These are phyloP conservation scores for Aspergillus wentii DNA, from an alignment of 495 filamentous ascomycete species.

Conservation along the genomic window DNA sequence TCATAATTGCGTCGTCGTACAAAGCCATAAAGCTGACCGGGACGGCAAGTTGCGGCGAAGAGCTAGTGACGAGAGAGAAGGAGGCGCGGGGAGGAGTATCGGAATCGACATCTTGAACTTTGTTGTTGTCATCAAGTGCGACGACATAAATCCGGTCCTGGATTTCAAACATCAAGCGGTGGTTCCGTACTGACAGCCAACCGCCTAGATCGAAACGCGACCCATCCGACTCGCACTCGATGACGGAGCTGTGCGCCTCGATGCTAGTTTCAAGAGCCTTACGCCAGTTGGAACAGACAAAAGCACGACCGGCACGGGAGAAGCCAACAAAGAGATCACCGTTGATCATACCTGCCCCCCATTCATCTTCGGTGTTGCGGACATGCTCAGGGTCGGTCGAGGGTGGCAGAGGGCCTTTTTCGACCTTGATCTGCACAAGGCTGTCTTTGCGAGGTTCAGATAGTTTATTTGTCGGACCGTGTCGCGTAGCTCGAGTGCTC, in stretches of 20 bases:
- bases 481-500: constrained; percentile 6
- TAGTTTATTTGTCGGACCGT: no score
- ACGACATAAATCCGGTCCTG: constrained; percentile 33
- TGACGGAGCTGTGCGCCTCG: constrained; percentile 17
- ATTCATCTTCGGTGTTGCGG: constrained; percentile 28
- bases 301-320: constrained; percentile 33
- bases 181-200: constrained; percentile 35
- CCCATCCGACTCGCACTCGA: constrained; percentile 35
- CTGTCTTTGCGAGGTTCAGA: constrained; percentile 18
- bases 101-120: constrained; percentile 22
- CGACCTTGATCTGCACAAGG: constrained; percentile 21
- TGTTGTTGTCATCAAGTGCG: constrained; percentile 27
- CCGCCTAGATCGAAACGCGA: constrained; percentile 33
- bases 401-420: constrained; percentile 20
- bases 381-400: constrained; percentile 23
- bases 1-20: constrained; percentile 36
- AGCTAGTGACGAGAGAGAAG: constrained; percentile 31
- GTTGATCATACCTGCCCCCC: constrained; percentile 35
- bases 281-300: constrained; percentile 35
- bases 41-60: constrained; percentile 28
- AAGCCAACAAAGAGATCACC: constrained; percentile 34
- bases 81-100: constrained; percentile 23
- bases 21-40: constrained; percentile 37
- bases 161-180: constrained; percentile 39
- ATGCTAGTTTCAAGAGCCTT: constrained; percentile 23